phyloP scores from a whole-genome alignment of 208 protist genomes.

The Vickermania ingenoplastis region DNA sequence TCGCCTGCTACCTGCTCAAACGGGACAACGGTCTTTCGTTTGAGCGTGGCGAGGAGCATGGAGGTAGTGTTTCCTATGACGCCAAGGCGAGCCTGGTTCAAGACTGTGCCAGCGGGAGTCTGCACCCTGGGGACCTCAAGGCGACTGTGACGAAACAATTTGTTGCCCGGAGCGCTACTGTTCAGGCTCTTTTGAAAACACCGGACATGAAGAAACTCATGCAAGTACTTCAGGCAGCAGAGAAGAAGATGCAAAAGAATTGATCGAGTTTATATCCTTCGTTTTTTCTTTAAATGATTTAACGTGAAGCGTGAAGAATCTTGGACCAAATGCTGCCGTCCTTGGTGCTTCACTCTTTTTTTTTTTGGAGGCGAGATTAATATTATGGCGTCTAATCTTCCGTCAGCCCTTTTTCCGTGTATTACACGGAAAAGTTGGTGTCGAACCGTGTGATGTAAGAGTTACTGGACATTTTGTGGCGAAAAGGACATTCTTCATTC shows the following conservation, averaged over 20 bases:
- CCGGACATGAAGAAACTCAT: conserved; percentile 61
- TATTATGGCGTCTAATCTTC: too few species aligned
- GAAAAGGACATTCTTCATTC: too few species aligned
- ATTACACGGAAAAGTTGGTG: too few species aligned
- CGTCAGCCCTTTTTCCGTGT: too few species aligned
- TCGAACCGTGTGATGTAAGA: too few species aligned
- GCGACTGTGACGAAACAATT: conserved; percentile 62
- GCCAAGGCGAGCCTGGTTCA: conserved; percentile 18
- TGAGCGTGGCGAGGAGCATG: conserved; percentile 53
- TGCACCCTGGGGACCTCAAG: conserved; percentile 93
- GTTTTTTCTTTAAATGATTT: conserved; percentile 11
- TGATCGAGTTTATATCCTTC: conserved; percentile 23
- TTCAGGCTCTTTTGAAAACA: conserved; percentile 30
- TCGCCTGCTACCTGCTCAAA: conserved; percentile 60
- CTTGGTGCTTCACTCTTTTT: too few species aligned
- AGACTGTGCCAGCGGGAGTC: conserved; percentile 52
- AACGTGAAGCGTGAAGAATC: too few species aligned
- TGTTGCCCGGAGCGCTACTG: conserved; percentile 18
- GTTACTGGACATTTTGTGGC: too few species aligned
- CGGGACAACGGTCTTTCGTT: conserved; percentile 19
- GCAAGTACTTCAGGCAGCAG: conserved; percentile 46
- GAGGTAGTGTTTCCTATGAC: conserved; percentile 50
- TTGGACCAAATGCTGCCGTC: too few species aligned
- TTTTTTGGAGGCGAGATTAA: too few species aligned
- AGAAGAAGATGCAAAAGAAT: conserved; percentile 77